Evolutionary conservation across 2,329 filamentous ascomycete genomes (phyloP).

Genomic region (Apiospora rasikravindrae): DNA sequence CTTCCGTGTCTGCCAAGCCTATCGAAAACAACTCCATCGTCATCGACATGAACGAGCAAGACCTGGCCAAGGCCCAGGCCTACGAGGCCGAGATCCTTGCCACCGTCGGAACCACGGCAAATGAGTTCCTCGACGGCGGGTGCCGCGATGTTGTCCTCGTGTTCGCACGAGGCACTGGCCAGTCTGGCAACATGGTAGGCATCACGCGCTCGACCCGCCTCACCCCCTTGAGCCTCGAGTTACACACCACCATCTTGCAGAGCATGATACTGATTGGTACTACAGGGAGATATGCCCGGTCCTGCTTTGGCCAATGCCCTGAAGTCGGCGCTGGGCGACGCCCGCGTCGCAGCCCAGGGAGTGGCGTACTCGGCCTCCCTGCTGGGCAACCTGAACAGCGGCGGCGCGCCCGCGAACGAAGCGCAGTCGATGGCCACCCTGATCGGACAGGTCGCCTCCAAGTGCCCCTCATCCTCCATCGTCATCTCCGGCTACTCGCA

Average conservation of each 20-base stretch:
- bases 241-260: not conserved
- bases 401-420: conserved; percentile 34
- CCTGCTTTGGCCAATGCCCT: conserved; percentile 33
- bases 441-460: conserved; percentile 35
- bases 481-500: conserved; percentile 40
- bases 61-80: conserved; percentile 20
- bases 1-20: conserved; percentile 25
- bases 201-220: not conserved
- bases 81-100: conserved; percentile 24
- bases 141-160: conserved; percentile 46
- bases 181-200: conserved; percentile 46
- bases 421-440: conserved; percentile 37
- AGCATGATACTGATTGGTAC: not conserved
- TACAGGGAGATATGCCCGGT: conserved; percentile 34
- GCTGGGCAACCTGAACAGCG: conserved; percentile 33
- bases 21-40: conserved; percentile 26
- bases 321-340: conserved; percentile 28
- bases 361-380: conserved; percentile 37
- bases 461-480: conserved; percentile 41
- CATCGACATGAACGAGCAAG: conserved; percentile 18
- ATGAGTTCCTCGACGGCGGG: conserved; percentile 42
- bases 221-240: not conserved
- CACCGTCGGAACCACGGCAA: conserved; percentile 31
- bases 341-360: conserved; percentile 26
- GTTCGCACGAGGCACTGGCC: conserved; percentile 46